phyloP scores from a whole-genome alignment of 257 asterid genomes.

The Striga asiatica region DNA sequence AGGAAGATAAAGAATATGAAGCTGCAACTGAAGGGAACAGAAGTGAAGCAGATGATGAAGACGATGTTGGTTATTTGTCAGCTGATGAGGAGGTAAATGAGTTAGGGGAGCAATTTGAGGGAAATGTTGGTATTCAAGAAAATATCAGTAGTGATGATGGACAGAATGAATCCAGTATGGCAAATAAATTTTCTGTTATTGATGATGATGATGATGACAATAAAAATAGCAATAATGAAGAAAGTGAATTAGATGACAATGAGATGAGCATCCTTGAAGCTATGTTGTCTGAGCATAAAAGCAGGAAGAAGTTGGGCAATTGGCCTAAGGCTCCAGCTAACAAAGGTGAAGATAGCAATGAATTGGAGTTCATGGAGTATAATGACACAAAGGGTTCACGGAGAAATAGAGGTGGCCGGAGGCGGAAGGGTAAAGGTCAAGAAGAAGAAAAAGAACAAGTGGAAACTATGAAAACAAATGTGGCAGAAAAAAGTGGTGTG shows the following conservation, averaged over 20 bases:
- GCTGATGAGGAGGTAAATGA: constrained; percentile 44
- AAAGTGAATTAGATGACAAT: constrained; percentile 30
- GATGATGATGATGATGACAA: constrained; percentile 17
- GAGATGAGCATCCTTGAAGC: constrained; percentile 69
- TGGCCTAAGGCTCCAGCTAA: constrained; percentile 28
- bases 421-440: constrained; percentile 36
- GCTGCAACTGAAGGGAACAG: constrained; percentile 25
- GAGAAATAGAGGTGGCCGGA: constrained; percentile 62
- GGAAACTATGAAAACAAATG: constrained; percentile 21
- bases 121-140: constrained; percentile 27
- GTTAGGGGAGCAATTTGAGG: constrained; percentile 38
- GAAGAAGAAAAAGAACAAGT: constrained; percentile 26
- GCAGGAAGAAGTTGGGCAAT: constrained; percentile 27
- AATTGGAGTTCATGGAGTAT: constrained; percentile 67
- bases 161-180: constrained; percentile 27
- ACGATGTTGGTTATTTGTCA: constrained; percentile 33
- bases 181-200: constrained; percentile 16
- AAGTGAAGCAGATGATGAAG: constrained; percentile 27
- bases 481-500: constrained; percentile 18
- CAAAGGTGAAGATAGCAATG: constrained; percentile 36
- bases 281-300: constrained; percentile 59
- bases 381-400: constrained; percentile 53
- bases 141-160: constrained; percentile 29
- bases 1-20: constrained; percentile 53
- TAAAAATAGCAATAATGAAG: constrained; percentile 19